Evolutionary conservation across 176 grass and related monocot species (phyloP).

Genomic region (Hyparrhenia diplandra): DNA sequence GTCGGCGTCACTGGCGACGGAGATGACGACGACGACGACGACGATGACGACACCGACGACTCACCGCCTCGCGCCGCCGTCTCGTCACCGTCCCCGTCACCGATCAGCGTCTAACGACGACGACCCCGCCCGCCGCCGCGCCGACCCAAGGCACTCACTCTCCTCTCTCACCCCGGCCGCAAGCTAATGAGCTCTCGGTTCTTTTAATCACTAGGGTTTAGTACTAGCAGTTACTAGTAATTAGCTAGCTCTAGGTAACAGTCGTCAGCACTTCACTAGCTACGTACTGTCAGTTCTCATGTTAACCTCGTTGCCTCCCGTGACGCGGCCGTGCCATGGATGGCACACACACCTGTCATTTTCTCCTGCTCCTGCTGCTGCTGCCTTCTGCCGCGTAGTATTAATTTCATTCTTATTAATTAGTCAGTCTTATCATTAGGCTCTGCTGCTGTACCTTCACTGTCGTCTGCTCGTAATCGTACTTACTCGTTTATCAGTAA

Average conservation of each 20-base stretch:
- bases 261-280: neutral
- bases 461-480: constrained; percentile 16
- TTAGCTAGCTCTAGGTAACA: neutral
- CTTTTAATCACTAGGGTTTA: constrained; percentile 18
- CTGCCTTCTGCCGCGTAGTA: neutral
- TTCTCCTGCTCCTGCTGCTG: too few species aligned
- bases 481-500: neutral
- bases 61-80: constrained; percentile 50
- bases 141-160: neutral
- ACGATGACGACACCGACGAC: constrained; percentile 53
- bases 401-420: neutral
- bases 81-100: constrained; percentile 37
- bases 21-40: constrained; percentile 46
- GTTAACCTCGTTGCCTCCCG: constrained; percentile 5
- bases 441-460: neutral
- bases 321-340: constrained; percentile 7
- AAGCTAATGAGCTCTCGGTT: constrained; percentile 5
- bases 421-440: too few species aligned
- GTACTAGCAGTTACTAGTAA: neutral
- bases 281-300: neutral
- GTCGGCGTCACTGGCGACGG: neutral
- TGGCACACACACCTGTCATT: constrained; percentile 6
- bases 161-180: neutral
- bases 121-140: too few species aligned
- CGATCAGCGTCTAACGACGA: constrained; percentile 42